These are phyloP conservation scores for Phytopythium vexans DNA, from an alignment of 352 stramenopile species.

Conservation along the genomic window DNA sequence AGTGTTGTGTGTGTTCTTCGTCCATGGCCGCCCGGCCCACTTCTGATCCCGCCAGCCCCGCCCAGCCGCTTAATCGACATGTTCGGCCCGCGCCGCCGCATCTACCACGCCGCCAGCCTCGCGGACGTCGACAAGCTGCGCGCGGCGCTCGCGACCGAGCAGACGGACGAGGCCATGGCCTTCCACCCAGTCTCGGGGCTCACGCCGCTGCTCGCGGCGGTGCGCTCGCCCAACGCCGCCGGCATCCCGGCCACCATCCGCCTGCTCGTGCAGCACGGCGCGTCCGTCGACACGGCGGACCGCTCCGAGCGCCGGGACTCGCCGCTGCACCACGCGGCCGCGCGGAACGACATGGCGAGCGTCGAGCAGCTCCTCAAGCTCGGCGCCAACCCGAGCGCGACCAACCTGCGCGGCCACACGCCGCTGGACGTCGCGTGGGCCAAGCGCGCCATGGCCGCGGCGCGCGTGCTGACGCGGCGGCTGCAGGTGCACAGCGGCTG, in stretches of 20 bases:
- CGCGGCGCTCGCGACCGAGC: constrained; percentile 14
- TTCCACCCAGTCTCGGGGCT: constrained; percentile 35
- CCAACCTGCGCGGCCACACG: constrained; percentile 43
- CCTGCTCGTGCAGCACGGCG: constrained; percentile 27
- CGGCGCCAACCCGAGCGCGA: constrained; percentile 25
- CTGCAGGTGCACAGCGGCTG: constrained; percentile 37
- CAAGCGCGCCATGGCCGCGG: constrained; percentile 16
- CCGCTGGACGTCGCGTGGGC: constrained; percentile 44
- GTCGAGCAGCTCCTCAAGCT: constrained; percentile 39
- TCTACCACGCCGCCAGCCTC: constrained; percentile 32
- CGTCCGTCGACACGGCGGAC: constrained; percentile 31
- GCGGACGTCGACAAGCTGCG: constrained; percentile 20
- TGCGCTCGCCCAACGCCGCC: not conserved
- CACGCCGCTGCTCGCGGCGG: constrained; percentile 64
- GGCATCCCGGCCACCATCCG: constrained; percentile 11
- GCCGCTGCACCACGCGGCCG: constrained; percentile 49
- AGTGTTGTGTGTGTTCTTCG: not conserved
- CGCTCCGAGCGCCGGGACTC: constrained; percentile 27
- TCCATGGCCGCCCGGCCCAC: not conserved
- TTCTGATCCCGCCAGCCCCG: not conserved
- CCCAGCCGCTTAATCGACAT: constrained; percentile 14
- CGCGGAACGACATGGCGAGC: constrained; percentile 18
- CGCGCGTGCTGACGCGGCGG: constrained; percentile 26
- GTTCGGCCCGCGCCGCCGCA: constrained; percentile 15
- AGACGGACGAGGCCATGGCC: constrained; percentile 21